Base-by-base conservation (phyloP, 495 filamentous ascomycete species). In the Pseudotulostoma volvatum region DNA sequence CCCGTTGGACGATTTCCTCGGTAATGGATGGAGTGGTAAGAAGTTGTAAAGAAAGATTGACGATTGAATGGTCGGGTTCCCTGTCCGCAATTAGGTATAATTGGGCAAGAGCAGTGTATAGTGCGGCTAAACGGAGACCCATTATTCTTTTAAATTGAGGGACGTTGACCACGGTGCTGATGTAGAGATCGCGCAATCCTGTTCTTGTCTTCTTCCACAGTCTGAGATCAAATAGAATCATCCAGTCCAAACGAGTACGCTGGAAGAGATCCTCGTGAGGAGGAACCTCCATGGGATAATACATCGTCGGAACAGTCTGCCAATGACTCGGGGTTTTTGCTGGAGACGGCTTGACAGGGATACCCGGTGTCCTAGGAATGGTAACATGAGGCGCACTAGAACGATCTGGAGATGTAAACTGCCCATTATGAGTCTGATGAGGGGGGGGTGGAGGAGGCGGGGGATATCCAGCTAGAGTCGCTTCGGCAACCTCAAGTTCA, bases 1-100 rank as follows among this genome's bases (percentile, higher is more conserved):
- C 90, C 28, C 87, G 74, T 42, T 86, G 76, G 2, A 96, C 82
- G 32, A 94, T 81, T 56, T 99, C 90, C 40, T 82, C 79, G 0
- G 87, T 95, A 48, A 96, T 96, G 2, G 87, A 90, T 2, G 90
- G 85, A 0, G 90, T 94, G 0, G 90, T 96, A 33, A 99, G 66
- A 74, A 96, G 93, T 51, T 99, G 90, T 33, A 95, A 54, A 0
- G 87, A 94, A 33, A 96, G 71, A 51, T 93, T 95, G 64, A 99
- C 92, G 50, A 99, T 96, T 2, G 90, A 96, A 53, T 95, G 87
- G 48, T 99, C 90, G 0, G 90, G 88, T 51, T 99, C 90, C 36
- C 90, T 71, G 50, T 99, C 90, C 3, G 90, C 87, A 48, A 99
- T 87, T 11, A 99, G 73, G 53, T 96, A 99, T 1, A 99, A 60